Base-by-base conservation (phyloP, 148 eudicot genomes). In the Chenopodium quinoa region DNA sequence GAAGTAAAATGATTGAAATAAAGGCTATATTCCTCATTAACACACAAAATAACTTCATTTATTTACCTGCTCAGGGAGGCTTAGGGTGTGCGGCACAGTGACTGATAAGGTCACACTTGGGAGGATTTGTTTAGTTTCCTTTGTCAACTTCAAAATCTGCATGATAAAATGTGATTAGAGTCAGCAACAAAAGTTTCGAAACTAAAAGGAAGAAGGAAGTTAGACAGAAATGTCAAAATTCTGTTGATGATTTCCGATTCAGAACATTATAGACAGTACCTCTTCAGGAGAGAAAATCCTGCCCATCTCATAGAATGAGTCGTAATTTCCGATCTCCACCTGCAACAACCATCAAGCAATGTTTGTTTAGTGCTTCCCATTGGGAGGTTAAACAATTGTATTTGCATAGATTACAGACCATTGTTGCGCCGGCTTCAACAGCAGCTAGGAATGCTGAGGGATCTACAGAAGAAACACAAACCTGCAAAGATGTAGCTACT, bases 291-390 rank as follows among this genome's bases (percentile, higher is more conserved):
- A 88, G 90, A 94, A 94, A 74, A 84, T 44, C 76, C 91, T 50
- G 47, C 95, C 97, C 85, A 73, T 87, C 82, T 94, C 98, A 67
- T 94, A 94, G 74, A 93, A 94, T 4, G 97, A 94, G 82, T 94
- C 97, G 67, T 94, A 93, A 73, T 94, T 94, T 87, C 97, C 98
- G 13, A 94, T 90, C 87, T 94, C 97, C 23, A 93, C 93, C 97
- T 94, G 88, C 86, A 85, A 58, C 22, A 58, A 72, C 56, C 76
- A 82, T 31, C 56, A 67, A 16, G 7, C 66, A 20, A 2, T 58
- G 14, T 16, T 25, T 19, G 10, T 56, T 54, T 14, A 54, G 60
- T 54, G 52, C 52, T 48, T 9, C 52, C 52, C 52, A 9, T 9
- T 48, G 52, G 52, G 50, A 12, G 52, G 52, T 48, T 48, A 34